Base-by-base conservation (phyloP, 1,139 yeast genomes). In the Fermentozyma sake region DNA sequence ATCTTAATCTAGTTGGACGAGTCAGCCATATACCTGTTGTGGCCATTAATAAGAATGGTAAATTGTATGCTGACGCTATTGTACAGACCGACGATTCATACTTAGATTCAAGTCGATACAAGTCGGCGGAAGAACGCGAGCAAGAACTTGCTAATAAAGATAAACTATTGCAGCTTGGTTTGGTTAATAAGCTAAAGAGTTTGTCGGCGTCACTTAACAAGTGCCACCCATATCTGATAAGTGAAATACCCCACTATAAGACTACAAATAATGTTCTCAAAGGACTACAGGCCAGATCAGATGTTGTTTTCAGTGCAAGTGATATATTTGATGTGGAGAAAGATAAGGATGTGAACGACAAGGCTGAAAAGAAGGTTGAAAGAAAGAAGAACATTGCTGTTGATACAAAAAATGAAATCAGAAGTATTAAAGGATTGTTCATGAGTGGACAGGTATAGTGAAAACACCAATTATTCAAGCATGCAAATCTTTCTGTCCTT, bases 1-100 rank as follows among this genome's bases (percentile, higher is more conserved):
- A 64, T 37, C 44, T 67, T 18, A 55, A 50, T 20, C 35, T 59
- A 16, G 51, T 64, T 10, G 54, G 63, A 6, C 42, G 54, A 25
- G 68, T 67, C 3, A 55, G 55, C 27, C 42, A 59, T 32, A 62
- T 66, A 7, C 73, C 73, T 3, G 61, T 65, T 7, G 66, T 66
- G 9, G 61, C 62, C 6, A 48, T 61, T 24, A 50, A 50, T 24
- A 46, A 47, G 28, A 34, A 45, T 18, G 69, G 63, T 9, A 52
- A 52, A 24, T 37, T 54, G 14, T 59, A 62, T 30, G 59, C 67
- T 3, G 73, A 67, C 37, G 60, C 70, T 2, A 52, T 57, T 30
- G 41, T 52, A 14, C 73, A 67, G 39, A 66, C 72, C 1, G 50
- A 44, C 6, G 52, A 48, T 21, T 48, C 61, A n/a, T 42, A 35